These are phyloP conservation scores for Trichoderma oligosporum DNA, from an alignment of 2,329 filamentous ascomycete genomes.

Conservation along the genomic window DNA sequence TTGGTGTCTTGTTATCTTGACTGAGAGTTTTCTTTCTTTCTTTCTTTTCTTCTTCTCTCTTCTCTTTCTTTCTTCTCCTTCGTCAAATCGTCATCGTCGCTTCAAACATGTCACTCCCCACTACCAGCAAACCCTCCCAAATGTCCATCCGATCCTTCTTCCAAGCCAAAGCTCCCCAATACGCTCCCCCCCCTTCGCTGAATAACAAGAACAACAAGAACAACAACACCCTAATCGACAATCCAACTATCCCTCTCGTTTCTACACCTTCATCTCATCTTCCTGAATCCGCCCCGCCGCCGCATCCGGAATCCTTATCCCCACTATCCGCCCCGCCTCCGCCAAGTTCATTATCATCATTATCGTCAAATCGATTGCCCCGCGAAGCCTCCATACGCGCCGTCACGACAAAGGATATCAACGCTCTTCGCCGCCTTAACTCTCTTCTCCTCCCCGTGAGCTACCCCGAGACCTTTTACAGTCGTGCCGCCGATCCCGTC, in stretches of 20 bases:
- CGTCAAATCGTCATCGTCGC: not conserved
- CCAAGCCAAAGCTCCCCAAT: conserved; percentile 42
- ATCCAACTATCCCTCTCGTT: conserved; percentile 10
- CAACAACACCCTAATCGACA: conserved; percentile 27
- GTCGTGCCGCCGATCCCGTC: conserved; percentile 47
- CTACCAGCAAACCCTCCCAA: conserved; percentile 41
- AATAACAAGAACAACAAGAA: conserved; percentile 22
- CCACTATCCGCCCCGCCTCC: conserved; percentile 4
- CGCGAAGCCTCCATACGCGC: conserved; percentile 51
- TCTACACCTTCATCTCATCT: not conserved
- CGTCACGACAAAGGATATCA: conserved; percentile 49
- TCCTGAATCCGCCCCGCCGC: too few relatives aligned
- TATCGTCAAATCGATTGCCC: conserved; percentile 37
- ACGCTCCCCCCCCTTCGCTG: conserved; percentile 34
- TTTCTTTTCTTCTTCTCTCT: not conserved
- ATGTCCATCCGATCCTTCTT: conserved; percentile 63
- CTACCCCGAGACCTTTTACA: conserved; percentile 64
- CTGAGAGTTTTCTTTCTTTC: not conserved
- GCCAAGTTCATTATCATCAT: conserved; percentile 27
- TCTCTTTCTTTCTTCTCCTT: not conserved
- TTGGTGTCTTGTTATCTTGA: not conserved
- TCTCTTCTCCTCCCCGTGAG: conserved; percentile 59
- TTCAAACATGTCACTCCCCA: conserved; percentile 39
- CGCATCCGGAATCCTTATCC: not conserved
- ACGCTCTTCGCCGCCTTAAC: conserved; percentile 61